Base-by-base conservation (phyloP, 2,329 filamentous ascomycete genomes). In the Exophiala sp. region DNA sequence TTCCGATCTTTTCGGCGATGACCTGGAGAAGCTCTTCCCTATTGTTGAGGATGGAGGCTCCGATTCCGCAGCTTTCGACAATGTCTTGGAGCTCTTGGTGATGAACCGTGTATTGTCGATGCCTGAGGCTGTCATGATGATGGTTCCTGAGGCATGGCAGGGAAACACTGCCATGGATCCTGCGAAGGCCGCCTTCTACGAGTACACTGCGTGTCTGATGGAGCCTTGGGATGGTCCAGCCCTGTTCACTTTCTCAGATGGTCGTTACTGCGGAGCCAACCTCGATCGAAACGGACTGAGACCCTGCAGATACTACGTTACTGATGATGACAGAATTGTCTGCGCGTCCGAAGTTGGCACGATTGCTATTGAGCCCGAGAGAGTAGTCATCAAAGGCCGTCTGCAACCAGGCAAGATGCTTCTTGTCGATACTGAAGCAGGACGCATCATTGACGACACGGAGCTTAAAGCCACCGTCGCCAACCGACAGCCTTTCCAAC, bases 141-240 rank as follows among this genome's bases (percentile, higher is more conserved):
- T 97, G 90, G 88, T 97, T 43, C 91, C 91, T 18, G 91, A 97
- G 72, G 91, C 91, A 53, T 97, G 91, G 91, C 89, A 97, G 71
- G 91, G 90, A 55, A 96, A 96, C 69, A 75, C 82, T 30, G 76
- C 82, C 53, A 95, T 97, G 85, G 90, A 96, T 63, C 88, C 89
- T 49, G 86, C 88, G 64, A 97, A 97, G 74, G 87, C 90, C 52
- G 91, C 91, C 44, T 97, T 96, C 72, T 97, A 97, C 72, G 90
- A 97, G 69, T 97, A 91, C 89, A 91, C 91, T 63, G 90, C 89
- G 59, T 97, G 91, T 70, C 86, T 95, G 76, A 97, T 97, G 91
- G 91, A 97, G 74, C 90, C 91, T 13, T 97, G 91, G 91, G 91
- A 97, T 70, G 91, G 91, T 14, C 91, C 91, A 27, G 91, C 91